Evolutionary conservation across 1,284 basidiomycete species (phyloP).

Genomic region (Blastosporella zonata): DNA sequence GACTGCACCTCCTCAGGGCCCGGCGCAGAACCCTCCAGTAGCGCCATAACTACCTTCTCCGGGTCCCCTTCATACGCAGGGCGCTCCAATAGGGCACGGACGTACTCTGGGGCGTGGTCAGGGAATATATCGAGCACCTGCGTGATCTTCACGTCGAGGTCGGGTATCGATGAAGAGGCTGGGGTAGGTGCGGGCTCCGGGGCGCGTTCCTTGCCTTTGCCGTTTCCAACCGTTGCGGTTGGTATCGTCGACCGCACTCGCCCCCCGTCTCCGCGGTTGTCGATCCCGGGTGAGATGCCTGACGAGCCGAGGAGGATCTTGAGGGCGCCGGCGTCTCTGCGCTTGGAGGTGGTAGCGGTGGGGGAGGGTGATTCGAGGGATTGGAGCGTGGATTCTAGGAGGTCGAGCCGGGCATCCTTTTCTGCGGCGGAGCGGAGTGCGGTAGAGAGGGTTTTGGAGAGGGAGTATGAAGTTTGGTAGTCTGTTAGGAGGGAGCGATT

Average conservation of each 20-base stretch:
- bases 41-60: constrained; percentile 60
- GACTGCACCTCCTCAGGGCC: constrained; percentile 35
- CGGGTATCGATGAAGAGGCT: constrained; percentile 27
- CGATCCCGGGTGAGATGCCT: constrained; percentile 47
- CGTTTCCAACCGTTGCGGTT: background rate
- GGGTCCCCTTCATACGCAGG: constrained; percentile 46
- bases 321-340: constrained; percentile 51
- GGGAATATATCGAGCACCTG: constrained; percentile 75
- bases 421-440: constrained; percentile 42
- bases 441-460: constrained; percentile 46
- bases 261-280: constrained; percentile 33
- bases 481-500: constrained; percentile 64
- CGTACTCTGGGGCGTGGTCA: constrained; percentile 49
- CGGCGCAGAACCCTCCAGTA: constrained; percentile 71
- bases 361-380: constrained; percentile 29
- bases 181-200: background rate
- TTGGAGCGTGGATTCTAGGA: constrained; percentile 50
- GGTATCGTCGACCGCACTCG: constrained; percentile 10
- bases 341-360: background rate
- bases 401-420: constrained; percentile 55
- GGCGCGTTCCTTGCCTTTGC: constrained; percentile 40
- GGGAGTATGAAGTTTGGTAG: constrained; percentile 64
- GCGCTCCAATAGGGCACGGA: constrained; percentile 51
- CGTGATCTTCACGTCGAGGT: constrained; percentile 53
- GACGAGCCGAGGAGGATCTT: constrained; percentile 60